phyloP scores from a whole-genome alignment of 75 land plant genomes.

The Cunninghamia lanceolata region DNA sequence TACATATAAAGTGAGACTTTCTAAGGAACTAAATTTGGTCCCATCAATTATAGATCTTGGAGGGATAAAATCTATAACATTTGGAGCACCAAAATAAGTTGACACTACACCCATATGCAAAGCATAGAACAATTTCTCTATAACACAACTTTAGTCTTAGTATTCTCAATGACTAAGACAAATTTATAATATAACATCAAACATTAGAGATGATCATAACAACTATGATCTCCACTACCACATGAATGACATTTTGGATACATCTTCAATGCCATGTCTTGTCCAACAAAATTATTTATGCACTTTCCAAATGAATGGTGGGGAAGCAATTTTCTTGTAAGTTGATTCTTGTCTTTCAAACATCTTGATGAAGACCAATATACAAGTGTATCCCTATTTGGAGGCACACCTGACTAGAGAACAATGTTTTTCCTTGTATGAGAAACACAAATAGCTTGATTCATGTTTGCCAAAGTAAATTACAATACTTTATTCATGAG shows the following conservation, averaged over 20 bases:
- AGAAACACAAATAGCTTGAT: too few relatives aligned
- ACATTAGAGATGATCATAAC: slow-evolving; percentile 94
- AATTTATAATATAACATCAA: slow-evolving; percentile 98
- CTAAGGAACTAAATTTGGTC: slow-evolving; percentile 52
- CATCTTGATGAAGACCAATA: slow-evolving; percentile 99
- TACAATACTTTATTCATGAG: too few relatives aligned
- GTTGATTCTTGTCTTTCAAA: slow-evolving; percentile 49
- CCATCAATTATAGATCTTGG: slow-evolving; percentile 95
- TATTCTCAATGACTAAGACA: slow-evolving; percentile 96
- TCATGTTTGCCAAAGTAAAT: too few relatives aligned
- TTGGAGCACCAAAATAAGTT: slow-evolving; percentile 96
- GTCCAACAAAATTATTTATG: slow-evolving; percentile 83
- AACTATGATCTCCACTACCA: slow-evolving; percentile 34
- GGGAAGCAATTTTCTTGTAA: slow-evolving; percentile 61
- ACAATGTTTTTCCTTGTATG: too few relatives aligned
- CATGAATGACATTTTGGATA: slow-evolving; percentile 68
- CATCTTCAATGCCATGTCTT: slow-evolving; percentile 47
- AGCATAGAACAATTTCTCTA: slow-evolving; percentile 92
- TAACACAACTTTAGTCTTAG: slow-evolving; percentile 85
- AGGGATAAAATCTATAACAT: slow-evolving; percentile 88
- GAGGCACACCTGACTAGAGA: too few relatives aligned
- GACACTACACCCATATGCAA: slow-evolving; percentile 90
- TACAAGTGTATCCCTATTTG: slow-evolving; percentile 94
- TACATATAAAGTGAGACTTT: slow-evolving; percentile 76
- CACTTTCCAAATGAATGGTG: slow-evolving; percentile 98